Evolutionary conservation across 345 rosid genomes (phyloP).

Genomic region (Conringia planisiliqua): DNA sequence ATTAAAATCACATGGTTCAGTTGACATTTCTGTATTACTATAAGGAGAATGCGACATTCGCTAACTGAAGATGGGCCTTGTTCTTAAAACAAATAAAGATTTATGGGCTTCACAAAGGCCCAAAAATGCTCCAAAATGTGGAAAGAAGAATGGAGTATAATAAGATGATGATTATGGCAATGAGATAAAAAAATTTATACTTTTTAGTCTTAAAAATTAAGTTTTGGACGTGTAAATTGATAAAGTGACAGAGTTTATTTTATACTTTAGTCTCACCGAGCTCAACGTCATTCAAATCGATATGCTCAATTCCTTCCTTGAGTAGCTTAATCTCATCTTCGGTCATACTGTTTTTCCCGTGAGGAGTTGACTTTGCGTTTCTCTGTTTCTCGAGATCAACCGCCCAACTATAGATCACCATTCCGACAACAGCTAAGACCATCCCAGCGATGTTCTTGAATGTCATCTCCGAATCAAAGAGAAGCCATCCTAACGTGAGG

Average conservation of each 20-base stretch:
- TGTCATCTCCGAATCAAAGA: conserved; percentile 79
- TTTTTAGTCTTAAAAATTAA: background rate
- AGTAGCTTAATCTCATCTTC: conserved; percentile 78
- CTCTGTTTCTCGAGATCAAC: conserved; percentile 69
- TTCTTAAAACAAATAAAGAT: background rate
- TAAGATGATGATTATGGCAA: background rate
- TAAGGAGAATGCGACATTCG: background rate
- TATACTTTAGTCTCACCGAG: conserved; percentile 59
- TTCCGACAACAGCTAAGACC: conserved; percentile 69
- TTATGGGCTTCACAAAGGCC: conserved; percentile 2
- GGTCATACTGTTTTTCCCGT: conserved; percentile 59
- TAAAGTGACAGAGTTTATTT: conserved; percentile 12
- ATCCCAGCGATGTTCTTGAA: conserved; percentile 87
- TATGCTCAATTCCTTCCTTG: conserved; percentile 56
- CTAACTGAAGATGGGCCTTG: conserved; percentile 13
- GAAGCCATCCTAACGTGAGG: conserved; percentile 83
- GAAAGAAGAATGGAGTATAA: background rate
- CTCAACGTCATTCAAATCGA: conserved; percentile 58
- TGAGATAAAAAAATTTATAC: background rate
- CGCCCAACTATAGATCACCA: conserved; percentile 96
- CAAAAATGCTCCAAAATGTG: background rate
- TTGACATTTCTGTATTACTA: conserved; percentile 2
- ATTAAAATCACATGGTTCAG: conserved; percentile 20
- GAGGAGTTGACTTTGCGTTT: conserved; percentile 36
- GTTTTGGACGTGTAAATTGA: conserved; percentile 12